Evolutionary conservation across 2,329 filamentous ascomycete species (phyloP), one percentile per base, ranked within the genome.

Genomic region (Macrophomina phaseolina): DNA sequence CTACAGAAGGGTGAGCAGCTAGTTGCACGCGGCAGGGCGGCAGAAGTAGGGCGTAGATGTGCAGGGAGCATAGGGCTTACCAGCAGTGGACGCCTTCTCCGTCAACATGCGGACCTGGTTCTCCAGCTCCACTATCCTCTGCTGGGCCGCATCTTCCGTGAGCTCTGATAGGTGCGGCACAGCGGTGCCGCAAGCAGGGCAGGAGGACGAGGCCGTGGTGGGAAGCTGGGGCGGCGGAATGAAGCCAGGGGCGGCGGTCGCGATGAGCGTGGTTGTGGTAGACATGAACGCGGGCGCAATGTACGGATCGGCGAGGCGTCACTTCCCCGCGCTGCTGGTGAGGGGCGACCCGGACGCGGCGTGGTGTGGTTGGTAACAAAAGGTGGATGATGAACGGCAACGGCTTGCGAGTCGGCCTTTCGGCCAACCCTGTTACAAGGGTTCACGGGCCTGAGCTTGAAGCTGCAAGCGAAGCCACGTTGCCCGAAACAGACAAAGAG

Each of bases 31-130:
- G 23, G 23, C 23, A 3, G 23, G 23, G 23, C 2, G 34, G 40
- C 38, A 40, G 32, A 60, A 28, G 14, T 12, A 58, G 34, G 28
- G 16, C 16, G 32, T 63, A 53, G 53, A 55, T 45, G 49, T 23
- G 18, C 51, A 34, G 48, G 53, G 53, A 32, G 63, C 51, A 14
- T 28, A 42, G 52, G 64, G 77, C 83, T 64, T 78, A 86, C 85
- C 84, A 70, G 85, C 83, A 66, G 88, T 86, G 3, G 88, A 85
- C 66, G 90, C 89, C 78, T 91, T 92, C 71, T 91, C 84, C 76
- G 89, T 92, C 67, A 94, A 84, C 64, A 88, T 79, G 66, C 86
- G 84, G 64, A 94, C 87, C 74, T 93, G 90, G 42, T 86, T 84
- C 77, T 93, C 87, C 52, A 94, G 83, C 72, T 93, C 89, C 62